Evolutionary conservation across 1,284 basidiomycete genomes (phyloP).

Genomic region (Ustilago crameri): DNA sequence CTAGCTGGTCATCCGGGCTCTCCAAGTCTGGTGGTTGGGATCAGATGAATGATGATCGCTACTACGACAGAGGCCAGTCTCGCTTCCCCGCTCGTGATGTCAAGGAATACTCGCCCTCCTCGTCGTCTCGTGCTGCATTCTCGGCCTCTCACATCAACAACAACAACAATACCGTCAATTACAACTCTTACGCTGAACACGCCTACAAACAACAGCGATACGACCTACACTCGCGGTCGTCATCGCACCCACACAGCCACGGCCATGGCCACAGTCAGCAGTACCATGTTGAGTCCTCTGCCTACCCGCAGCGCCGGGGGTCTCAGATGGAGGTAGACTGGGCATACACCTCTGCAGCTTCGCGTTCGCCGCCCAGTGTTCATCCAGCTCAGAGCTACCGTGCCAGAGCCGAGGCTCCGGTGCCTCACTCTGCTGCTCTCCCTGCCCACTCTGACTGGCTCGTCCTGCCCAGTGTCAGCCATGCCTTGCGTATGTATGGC

Average conservation of each 20-base stretch:
- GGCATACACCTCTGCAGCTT: conserved; percentile 13
- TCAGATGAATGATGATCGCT: conserved; percentile 45
- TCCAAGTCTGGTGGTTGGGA: conserved; percentile 25
- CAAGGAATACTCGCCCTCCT: conserved; percentile 1
- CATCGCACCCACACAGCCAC: not conserved
- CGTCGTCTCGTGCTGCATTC: conserved; percentile 6
- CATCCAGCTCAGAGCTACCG: conserved; percentile 12
- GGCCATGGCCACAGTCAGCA: conserved; percentile 6
- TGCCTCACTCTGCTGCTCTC: not conserved
- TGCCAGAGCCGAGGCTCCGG: conserved; percentile 1
- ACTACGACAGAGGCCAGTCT: conserved; percentile 26
- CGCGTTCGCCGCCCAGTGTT: conserved; percentile 15
- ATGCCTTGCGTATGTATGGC: conserved; percentile 28
- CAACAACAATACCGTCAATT: not conserved
- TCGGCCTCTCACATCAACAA: not conserved
- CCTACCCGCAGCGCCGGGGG: conserved; percentile 7
- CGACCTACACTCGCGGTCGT: not conserved
- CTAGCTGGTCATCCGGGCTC: conserved; percentile 37
- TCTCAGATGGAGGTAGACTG: conserved; percentile 7
- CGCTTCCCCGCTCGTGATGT: conserved; percentile 21
- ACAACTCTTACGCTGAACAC: conserved; percentile 5
- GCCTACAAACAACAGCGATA: not conserved
- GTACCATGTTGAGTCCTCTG: conserved; percentile 2
- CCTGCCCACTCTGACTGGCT: conserved; percentile 37
- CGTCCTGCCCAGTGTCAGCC: conserved; percentile 32